Evolutionary conservation across 1,139 yeast genomes (phyloP), one percentile per base, ranked within the genome.

Genomic region (Magnusiomyces magnusii): DNA sequence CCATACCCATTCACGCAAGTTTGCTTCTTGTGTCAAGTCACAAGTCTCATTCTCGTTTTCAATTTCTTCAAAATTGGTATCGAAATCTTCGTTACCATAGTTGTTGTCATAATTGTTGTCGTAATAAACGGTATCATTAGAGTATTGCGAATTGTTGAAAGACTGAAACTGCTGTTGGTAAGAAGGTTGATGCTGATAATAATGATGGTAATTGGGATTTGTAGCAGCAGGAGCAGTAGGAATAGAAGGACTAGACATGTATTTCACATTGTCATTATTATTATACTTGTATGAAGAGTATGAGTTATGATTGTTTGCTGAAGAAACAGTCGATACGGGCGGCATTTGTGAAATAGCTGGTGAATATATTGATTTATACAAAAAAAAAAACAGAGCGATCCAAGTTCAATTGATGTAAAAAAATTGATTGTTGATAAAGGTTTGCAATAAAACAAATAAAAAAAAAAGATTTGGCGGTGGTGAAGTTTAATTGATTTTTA

Each of bases 1-100:
- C 77, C 78, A 75, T 24, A 75, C 76, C 53, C 74, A 69, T 57
- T 71, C 75, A 42, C 31, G 56, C 3, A 39, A 17, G 19, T 39
- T 15, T 9, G 44, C 10, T 9, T 39, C 44, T 10, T 39, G 17
- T 10, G 17, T 10, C 5, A 15, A 5, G 44, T 39, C 19, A 10
- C 10, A 31, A 31, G 36, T 9, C 10, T 31, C 13, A 31, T 7
- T 13, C 7, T 31, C 13, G 36, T 7, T 9, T 9, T 13, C 36
- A 31, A 13, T 9, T 9, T 9, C 36, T 9, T 13, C 36, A 31
- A 31, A 9, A 31, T 9, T 31, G 13, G 36, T 7, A 31, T 31
- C 36, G 13, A 13, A 7, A 31, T 31, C 36, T 31, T 31, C 10
- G 36, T 31, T 13, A 31, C 7, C 36, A 7, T 7, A 31, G 36